Percentiles rank a stretch among this genome's conserved stretches.
Evolutionary conservation across 106 monocot species (phyloP).

Genomic region (Dendrobium officinale): DNA sequence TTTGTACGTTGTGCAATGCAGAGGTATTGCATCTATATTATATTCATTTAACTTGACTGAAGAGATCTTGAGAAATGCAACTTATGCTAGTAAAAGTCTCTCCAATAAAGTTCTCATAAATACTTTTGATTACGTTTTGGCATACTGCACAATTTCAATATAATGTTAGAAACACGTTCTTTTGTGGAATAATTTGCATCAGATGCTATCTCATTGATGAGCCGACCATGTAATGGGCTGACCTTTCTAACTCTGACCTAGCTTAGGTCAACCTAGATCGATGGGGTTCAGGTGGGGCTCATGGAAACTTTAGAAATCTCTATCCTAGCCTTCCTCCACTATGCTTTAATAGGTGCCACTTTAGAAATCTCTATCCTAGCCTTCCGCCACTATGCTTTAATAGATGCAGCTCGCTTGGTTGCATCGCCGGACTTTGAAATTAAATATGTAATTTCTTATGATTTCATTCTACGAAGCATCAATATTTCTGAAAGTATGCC

Average conservation of each 20-base stretch:
- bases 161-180: background rate
- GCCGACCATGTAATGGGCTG: background rate
- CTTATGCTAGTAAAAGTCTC: background rate
- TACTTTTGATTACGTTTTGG: background rate
- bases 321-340: background rate
- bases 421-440: background rate
- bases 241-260: background rate
- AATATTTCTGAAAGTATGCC: background rate
- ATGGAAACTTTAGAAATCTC: background rate
- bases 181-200: background rate
- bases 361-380: background rate
- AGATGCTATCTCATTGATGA: background rate
- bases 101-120: background rate
- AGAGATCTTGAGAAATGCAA: background rate
- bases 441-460: background rate
- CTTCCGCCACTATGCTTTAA: background rate
- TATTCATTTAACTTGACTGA: background rate
- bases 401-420: background rate
- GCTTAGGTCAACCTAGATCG: background rate
- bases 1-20: slow-evolving; percentile 95
- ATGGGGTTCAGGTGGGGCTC: background rate
- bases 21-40: slow-evolving; percentile 51
- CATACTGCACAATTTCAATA: background rate
- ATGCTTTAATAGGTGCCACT: background rate
- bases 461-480: background rate